Base-by-base conservation (phyloP, 331 rosid genomes). In the Pyracantha coccinea region DNA sequence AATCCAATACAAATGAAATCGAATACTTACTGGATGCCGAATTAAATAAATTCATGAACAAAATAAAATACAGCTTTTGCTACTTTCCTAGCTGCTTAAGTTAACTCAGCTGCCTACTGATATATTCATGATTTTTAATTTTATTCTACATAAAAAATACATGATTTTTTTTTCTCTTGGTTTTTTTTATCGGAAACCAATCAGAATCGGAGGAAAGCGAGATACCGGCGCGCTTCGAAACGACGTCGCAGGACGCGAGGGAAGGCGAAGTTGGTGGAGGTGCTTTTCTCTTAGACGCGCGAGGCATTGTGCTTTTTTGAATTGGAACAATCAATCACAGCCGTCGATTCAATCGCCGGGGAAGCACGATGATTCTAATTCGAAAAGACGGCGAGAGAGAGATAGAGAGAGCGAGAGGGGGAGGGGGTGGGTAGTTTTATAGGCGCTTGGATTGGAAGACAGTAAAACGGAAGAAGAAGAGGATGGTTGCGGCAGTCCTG, bases 221-320 rank as follows among this genome's bases (percentile, higher is more conserved):
- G 57, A 19, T 84, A 88, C 93, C 93, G 21, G 86, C 8, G 57
- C 84, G 80, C 54, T 74, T 65, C 47, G 88, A 72, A 82, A 75
- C 88, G 41, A 78, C 77, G 12, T 78, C 87, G 72, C 66, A 71
- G 65, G 88, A 75, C 61, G 79, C 50, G 69, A 69, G 35, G 65
- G 70, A 25, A 14, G 60, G 59, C 20, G 85, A 76, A 24, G 53
- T 55, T 2, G 76, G 21, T 35, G 85, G 81, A 77, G 68, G 79
- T 76, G 85, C 82, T 88, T 80, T 88, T 82, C 93, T 71, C 75
- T 84, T 88, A 12, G 84, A 61, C 12, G 85, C 77, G 52, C 92
- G 89, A 80, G 93, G 90, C 93, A 88, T 88, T n/a, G 57, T 21
- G 45, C 50, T 11, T 10, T n/a, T 60, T 27, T 25, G 75, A 33